These are phyloP conservation scores for Hymenoscyphus occultus DNA, from an alignment of 2,329 filamentous ascomycete species.

Conservation along the genomic window DNA sequence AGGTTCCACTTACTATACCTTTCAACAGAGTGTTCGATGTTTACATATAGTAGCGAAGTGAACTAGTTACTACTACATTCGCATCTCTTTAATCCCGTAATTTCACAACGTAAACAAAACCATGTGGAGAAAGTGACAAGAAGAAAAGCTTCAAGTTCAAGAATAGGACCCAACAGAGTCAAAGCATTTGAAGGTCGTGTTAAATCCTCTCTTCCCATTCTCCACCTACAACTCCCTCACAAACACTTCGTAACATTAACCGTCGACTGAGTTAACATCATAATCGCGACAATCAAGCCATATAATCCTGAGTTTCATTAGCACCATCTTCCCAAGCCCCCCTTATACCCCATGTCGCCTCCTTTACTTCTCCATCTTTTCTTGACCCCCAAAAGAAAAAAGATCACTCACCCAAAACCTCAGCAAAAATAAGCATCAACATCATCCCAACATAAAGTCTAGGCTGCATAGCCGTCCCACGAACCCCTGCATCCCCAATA, in stretches of 20 bases:
- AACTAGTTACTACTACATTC: too few species aligned
- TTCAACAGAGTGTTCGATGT: too few species aligned
- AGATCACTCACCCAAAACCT: constrained; percentile 64
- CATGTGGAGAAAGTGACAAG: too few species aligned
- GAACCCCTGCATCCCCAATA: constrained; percentile 81
- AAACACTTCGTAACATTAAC: constrained; percentile 46
- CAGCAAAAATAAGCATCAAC: constrained; percentile 76
- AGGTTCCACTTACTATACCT: too few species aligned
- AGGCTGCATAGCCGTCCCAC: constrained; percentile 69
- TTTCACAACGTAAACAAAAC: too few species aligned
- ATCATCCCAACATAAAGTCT: constrained; percentile 73
- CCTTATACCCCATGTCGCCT: too few species aligned
- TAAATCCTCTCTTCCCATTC: too few species aligned
- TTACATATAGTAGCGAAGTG: too few species aligned
- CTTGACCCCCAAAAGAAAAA: background rate
- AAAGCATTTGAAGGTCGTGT: too few species aligned
- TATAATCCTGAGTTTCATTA: constrained; percentile 71
- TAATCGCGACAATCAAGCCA: constrained; percentile 92
- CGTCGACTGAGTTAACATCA: constrained; percentile 92
- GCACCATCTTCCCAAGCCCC: background rate
- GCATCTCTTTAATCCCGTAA: too few species aligned
- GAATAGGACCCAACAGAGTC: too few species aligned
- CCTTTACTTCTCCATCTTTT: background rate
- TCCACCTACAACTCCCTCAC: background rate
- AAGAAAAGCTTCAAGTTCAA: too few species aligned